Percentiles rank a stretch among this genome's conserved stretches.
Conservation (phyloP, 2,329 filamentous ascomycete genomes). For the Ascosphaera apis region DNA sequence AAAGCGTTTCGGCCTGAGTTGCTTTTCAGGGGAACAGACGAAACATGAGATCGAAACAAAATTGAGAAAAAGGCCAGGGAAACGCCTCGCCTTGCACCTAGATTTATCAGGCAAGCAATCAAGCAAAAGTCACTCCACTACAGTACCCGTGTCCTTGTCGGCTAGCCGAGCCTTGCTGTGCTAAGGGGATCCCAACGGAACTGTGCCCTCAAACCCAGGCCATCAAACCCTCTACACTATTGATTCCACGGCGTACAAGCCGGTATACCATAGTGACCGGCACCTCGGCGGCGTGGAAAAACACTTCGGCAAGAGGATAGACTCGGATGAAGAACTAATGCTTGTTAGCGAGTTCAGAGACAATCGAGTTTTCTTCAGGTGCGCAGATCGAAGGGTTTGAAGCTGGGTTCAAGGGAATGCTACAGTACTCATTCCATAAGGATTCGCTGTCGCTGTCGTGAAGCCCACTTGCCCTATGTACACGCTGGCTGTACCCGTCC, state of each 20-base stretch:
- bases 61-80: too few relatives aligned
- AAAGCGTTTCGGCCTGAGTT: too few relatives aligned
- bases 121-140: too few relatives aligned
- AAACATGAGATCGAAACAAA: too few relatives aligned
- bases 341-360: background rate
- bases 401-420: background rate
- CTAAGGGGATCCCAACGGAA: background rate
- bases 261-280: background rate
- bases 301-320: background rate
- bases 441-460: background rate
- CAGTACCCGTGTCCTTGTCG: background rate
- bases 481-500: background rate
- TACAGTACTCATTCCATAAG: background rate
- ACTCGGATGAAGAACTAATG: background rate
- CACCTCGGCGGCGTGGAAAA: background rate
- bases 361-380: background rate
- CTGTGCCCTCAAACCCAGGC: background rate
- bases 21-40: too few relatives aligned
- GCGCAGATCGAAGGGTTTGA: background rate
- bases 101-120: background rate
- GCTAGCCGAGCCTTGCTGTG: background rate
- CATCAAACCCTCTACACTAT: background rate
- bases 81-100: background rate
- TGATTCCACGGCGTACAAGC: background rate
- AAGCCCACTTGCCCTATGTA: background rate